Conservation (phyloP, 371 early-diverging fungal genomes). For the Syncephalastrum racemosum region DNA sequence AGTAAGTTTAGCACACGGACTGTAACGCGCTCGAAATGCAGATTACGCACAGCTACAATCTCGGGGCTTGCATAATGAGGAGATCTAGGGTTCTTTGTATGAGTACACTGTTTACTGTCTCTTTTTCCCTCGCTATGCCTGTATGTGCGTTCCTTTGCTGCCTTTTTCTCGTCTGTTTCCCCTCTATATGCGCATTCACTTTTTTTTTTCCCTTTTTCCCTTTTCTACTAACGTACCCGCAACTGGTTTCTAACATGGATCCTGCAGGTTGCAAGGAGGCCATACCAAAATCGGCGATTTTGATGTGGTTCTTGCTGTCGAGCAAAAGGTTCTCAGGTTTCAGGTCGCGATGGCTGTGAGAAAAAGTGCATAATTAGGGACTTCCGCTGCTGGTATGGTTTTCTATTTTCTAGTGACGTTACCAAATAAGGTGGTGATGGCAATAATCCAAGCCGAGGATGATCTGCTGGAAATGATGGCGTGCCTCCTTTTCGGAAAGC, state of each 20-base stretch:
- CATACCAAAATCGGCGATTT: constrained; percentile 88
- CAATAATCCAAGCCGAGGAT: constrained; percentile 92
- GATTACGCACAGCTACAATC: constrained; percentile 66
- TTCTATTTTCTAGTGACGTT: constrained; percentile 9
- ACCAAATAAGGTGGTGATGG: constrained; percentile 67
- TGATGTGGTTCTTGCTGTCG: constrained; percentile 77
- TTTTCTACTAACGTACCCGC: constrained; percentile 47
- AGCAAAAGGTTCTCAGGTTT: constrained; percentile 96
- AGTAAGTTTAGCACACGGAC: no score
- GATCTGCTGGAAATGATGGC: constrained; percentile 94
- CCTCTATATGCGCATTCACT: no score
- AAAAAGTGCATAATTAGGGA: no score
- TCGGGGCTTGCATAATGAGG: constrained; percentile 96
- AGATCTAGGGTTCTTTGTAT: constrained; percentile 51
- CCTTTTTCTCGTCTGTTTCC: not conserved
- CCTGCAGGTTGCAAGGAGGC: constrained; percentile 75
- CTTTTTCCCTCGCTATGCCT: no score
- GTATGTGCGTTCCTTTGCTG: not conserved
- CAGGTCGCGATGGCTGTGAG: constrained; percentile 89
- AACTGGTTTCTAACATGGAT: constrained; percentile 78
- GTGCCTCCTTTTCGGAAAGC: constrained; percentile 79
- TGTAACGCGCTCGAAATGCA: no score
- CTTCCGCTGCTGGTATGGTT: not conserved
- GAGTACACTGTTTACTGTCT: constrained; percentile 12
- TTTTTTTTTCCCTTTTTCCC: not conserved